Evolutionary conservation across 2,329 filamentous ascomycete species (phyloP).

Genomic region (Gaeumannomyces tritici): DNA sequence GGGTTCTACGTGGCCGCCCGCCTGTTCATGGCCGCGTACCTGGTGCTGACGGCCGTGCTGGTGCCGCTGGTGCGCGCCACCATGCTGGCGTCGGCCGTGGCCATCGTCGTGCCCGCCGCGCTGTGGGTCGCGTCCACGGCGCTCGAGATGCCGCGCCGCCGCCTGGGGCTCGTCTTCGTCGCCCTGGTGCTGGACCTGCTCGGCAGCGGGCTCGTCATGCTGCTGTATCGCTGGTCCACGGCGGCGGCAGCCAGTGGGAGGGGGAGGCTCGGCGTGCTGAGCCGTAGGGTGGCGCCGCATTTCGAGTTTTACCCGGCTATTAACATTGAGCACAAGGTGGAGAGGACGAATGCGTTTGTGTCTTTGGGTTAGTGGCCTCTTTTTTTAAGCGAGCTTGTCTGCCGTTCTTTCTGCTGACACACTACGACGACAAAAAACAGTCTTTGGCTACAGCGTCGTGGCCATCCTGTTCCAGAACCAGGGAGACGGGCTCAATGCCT

Average conservation of each 20-base stretch:
- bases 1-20: constrained; percentile 51
- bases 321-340: constrained; percentile 58
- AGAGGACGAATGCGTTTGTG: constrained; percentile 55
- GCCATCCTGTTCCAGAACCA: constrained; percentile 50
- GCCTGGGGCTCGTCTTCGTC: constrained; percentile 45
- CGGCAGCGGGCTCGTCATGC: constrained; percentile 31
- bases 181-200: constrained; percentile 46
- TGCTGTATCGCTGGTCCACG: constrained; percentile 21
- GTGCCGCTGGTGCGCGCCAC: constrained; percentile 48
- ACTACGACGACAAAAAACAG: constrained; percentile 13
- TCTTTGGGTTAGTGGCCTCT: constrained; percentile 25
- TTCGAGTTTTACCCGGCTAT: constrained; percentile 53
- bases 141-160: constrained; percentile 39
- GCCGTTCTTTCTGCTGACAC: not conserved
- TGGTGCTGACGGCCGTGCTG: constrained; percentile 31
- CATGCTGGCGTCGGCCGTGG: constrained; percentile 38
- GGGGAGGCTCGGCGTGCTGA: constrained; percentile 3
- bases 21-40: constrained; percentile 40
- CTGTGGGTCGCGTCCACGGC: constrained; percentile 54
- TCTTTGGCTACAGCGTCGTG: constrained; percentile 56
- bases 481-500: constrained; percentile 42
- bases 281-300: constrained; percentile 18
- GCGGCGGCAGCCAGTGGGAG: constrained; percentile 9
- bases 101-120: constrained; percentile 34
- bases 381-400: not conserved